Evolutionary conservation across 768 basidiomycete species (phyloP).

Genomic region (Serendipita sp.): DNA sequence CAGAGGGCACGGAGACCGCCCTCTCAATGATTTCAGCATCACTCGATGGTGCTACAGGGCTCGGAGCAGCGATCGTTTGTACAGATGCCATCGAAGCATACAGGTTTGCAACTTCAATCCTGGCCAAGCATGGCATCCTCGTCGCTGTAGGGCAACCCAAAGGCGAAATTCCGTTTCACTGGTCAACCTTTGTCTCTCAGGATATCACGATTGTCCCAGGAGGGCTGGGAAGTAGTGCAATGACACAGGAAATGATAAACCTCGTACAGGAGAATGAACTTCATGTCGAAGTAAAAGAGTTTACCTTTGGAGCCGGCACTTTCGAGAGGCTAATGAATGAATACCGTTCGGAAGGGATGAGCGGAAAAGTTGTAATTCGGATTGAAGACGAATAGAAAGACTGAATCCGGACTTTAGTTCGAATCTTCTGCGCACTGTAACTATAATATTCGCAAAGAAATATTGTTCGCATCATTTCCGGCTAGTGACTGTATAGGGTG

Average conservation of each 20-base stretch:
- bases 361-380: constrained; percentile 3
- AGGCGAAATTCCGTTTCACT: constrained; percentile 8
- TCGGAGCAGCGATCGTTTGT: constrained; percentile 12
- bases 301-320: not conserved
- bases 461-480: too few species aligned
- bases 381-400: not conserved
- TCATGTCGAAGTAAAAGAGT: constrained; percentile 4
- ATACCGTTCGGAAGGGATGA: not conserved
- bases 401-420: too few species aligned
- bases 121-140: constrained; percentile 11
- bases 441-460: too few species aligned
- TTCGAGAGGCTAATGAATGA: not conserved
- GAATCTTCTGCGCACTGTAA: too few species aligned
- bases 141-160: constrained; percentile 12
- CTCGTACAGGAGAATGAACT: not conserved
- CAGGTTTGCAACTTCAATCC: constrained; percentile 10
- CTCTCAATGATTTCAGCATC: not conserved
- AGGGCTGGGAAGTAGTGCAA: not conserved
- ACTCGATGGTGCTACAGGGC: constrained; percentile 3
- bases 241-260: not conserved
- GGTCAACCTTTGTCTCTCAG: constrained; percentile 5
- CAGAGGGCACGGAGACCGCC: not conserved
- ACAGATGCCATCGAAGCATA: constrained; percentile 13
- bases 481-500: too few species aligned
- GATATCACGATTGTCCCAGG: constrained; percentile 5